A percentile compares a stretch with the other conserved stretches of the same genome.
phyloP scores from a whole-genome alignment of 2,329 filamentous ascomycete genomes.

The Epichloe brachyelytri region DNA sequence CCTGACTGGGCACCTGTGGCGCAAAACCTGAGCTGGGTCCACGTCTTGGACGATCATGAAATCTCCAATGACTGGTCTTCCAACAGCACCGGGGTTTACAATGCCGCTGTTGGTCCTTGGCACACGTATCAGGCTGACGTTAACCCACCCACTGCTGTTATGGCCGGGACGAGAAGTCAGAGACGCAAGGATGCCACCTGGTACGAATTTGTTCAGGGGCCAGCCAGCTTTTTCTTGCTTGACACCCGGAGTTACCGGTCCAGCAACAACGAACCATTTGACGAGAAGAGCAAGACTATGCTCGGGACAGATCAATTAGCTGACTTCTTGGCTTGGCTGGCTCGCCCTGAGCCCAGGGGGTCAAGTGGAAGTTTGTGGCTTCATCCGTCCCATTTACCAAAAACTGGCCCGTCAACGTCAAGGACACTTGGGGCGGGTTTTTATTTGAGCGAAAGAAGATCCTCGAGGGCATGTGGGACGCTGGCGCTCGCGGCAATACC shows the following conservation, averaged over 20 bases:
- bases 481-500: conserved; percentile 59
- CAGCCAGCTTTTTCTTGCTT: conserved; percentile 86
- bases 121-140: conserved; percentile 70
- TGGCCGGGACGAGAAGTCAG: conserved; percentile 27
- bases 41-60: conserved; percentile 93
- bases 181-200: conserved; percentile 54
- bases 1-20: conserved; percentile 74
- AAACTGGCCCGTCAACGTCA: conserved; percentile 82
- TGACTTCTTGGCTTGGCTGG: conserved; percentile 68
- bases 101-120: conserved; percentile 71
- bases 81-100: conserved; percentile 37
- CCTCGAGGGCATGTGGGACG: conserved; percentile 86
- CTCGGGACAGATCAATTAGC: conserved; percentile 66
- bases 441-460: conserved; percentile 64
- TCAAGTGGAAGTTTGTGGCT: conserved; percentile 88
- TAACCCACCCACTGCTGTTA: conserved; percentile 62
- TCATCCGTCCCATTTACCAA: conserved; percentile 92
- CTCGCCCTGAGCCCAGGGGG: conserved; percentile 57
- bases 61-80: conserved; percentile 75
- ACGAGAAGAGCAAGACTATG: conserved; percentile 66
- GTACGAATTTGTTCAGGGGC: conserved; percentile 80
- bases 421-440: conserved; percentile 93
- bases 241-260: conserved; percentile 85
- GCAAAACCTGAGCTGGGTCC: conserved; percentile 86
- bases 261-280: conserved; percentile 44